Conservation (phyloP, 2,329 filamentous ascomycete species). For the Cladobotryum mycophilum region DNA sequence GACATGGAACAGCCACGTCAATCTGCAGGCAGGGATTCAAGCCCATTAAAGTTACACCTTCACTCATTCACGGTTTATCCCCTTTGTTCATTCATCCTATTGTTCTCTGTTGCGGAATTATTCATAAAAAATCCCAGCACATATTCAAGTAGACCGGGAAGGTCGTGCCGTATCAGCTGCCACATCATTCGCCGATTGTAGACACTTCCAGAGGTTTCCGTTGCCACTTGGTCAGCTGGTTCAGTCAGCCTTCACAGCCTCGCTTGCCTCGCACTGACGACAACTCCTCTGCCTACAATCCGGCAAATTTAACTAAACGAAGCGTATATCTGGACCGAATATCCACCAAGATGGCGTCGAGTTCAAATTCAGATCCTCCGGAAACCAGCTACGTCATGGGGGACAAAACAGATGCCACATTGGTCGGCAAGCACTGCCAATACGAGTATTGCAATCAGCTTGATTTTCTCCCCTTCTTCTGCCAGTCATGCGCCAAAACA, state of each 20-base stretch:
- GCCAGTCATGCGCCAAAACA: slow-evolving; percentile 77
- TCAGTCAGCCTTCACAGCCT: not conserved
- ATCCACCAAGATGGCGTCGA: slow-evolving; percentile 45
- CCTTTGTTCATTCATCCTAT: not conserved
- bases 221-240: slow-evolving; percentile 8
- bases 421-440: slow-evolving; percentile 88
- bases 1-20: not conserved
- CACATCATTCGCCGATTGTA: slow-evolving; percentile 3
- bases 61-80: not conserved
- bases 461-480: slow-evolving; percentile 92
- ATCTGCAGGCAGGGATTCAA: slow-evolving; percentile 6
- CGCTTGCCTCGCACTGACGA: slow-evolving; percentile 19
- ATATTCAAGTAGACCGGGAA: too few species aligned
- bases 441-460: slow-evolving; percentile 87
- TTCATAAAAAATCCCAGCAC: too few species aligned
- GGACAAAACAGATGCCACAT: slow-evolving; percentile 65
- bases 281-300: slow-evolving; percentile 21
- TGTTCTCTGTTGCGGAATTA: too few species aligned
- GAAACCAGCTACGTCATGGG: slow-evolving; percentile 66
- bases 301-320: slow-evolving; percentile 12
- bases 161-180: not conserved
- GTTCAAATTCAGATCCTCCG: slow-evolving; percentile 34
- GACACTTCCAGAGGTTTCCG: slow-evolving; percentile 30
- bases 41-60: not conserved
- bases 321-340: not conserved